Base-by-base conservation (phyloP, 2,329 filamentous ascomycete species). In the Eutypella sp. region DNA sequence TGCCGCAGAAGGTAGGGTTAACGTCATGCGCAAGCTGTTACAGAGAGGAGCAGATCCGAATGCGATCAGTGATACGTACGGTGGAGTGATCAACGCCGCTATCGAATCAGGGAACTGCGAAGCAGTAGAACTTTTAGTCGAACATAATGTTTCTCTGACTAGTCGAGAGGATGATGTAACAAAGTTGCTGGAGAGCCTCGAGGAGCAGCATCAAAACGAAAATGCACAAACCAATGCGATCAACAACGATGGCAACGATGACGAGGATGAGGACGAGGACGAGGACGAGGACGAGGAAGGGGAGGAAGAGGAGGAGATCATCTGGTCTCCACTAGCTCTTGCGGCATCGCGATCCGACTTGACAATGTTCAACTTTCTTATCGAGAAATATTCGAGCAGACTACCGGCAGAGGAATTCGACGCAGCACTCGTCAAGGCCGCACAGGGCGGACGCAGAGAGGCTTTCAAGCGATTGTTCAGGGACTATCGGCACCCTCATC, bases 311-410 rank as follows among this genome's bases (percentile, higher is more conserved):
- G 51, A 48, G 13, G 56, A 60, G 2, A 52, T 56, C 22, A 46
- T 65, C 18, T 51, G 57, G 4, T 58, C 66, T 0, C 69, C 69
- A 1, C 47, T 72, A 5, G 65, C 67, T 5, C 46, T 68, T 3
- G 67, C 69, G 8, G 69, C 67, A 2, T 50, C 62, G 11, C 51
- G 69, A 9, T 64, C 67, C 0, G 67, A 72, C 33, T 43, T 64
- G 4, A 58, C 66, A 2, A 70, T 71, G 60, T 68, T 72, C 33
- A 63, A 70, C 9, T 71, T 68, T 39, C 54, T 72, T 1, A 59
- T 70, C 13, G 52, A 66, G 9, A 59, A 64, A n/a, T 72, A 70
- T 43, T 59, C 64, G 0, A 62, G 67, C 9, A 67, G 65, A 41
- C 49, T 72, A 0, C 66, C 68, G 2, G 46, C 61, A 3, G 54